A percentile compares a stretch with the other conserved stretches of the same genome.
Conservation (phyloP, 2,329 filamentous ascomycete genomes). For the Thelonectria rubi region DNA sequence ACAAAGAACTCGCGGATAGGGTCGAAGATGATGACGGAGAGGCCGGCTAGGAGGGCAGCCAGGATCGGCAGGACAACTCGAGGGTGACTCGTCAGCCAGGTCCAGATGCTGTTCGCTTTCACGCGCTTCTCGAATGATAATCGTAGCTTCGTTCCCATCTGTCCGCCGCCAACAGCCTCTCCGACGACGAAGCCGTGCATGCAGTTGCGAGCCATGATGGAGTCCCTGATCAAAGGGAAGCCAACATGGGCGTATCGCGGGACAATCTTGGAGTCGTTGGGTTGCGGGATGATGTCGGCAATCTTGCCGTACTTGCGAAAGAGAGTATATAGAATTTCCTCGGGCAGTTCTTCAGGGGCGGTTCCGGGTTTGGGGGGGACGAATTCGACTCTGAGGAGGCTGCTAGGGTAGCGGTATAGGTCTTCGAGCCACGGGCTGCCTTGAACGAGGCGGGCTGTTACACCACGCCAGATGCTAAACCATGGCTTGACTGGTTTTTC, state of each 20-base stretch:
- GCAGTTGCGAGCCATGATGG: slow-evolving; percentile 91
- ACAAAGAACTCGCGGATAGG: slow-evolving; percentile 95
- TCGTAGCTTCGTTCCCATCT: slow-evolving; percentile 77
- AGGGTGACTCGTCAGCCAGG: slow-evolving; percentile 88
- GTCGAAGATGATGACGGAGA: slow-evolving; percentile 91
- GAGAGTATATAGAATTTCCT: slow-evolving; percentile 86
- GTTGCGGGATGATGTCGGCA: slow-evolving; percentile 82
- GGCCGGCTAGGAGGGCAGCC: slow-evolving; percentile 80
- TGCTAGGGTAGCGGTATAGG: slow-evolving; percentile 81
- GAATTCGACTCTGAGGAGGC: slow-evolving; percentile 84
- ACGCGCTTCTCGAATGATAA: slow-evolving; percentile 84
- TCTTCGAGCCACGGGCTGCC: slow-evolving; percentile 96
- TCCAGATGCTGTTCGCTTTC: slow-evolving; percentile 81
- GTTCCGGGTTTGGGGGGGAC: slow-evolving; percentile 76
- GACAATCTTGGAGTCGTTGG: slow-evolving; percentile 84
- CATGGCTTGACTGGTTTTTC: slow-evolving; percentile 82
- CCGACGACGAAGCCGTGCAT: slow-evolving; percentile 83
- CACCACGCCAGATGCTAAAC: slow-evolving; percentile 83
- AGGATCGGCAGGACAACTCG: slow-evolving; percentile 86
- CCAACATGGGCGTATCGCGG: slow-evolving; percentile 84
- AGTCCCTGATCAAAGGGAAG: slow-evolving; percentile 76
- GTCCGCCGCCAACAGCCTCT: slow-evolving; percentile 77
- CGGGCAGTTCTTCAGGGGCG: slow-evolving; percentile 79
- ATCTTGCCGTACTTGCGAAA: slow-evolving; percentile 94
- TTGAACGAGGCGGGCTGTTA: slow-evolving; percentile 77